Conservation (phyloP, 2,329 filamentous ascomycete genomes). For the Diplocarpon mali region DNA sequence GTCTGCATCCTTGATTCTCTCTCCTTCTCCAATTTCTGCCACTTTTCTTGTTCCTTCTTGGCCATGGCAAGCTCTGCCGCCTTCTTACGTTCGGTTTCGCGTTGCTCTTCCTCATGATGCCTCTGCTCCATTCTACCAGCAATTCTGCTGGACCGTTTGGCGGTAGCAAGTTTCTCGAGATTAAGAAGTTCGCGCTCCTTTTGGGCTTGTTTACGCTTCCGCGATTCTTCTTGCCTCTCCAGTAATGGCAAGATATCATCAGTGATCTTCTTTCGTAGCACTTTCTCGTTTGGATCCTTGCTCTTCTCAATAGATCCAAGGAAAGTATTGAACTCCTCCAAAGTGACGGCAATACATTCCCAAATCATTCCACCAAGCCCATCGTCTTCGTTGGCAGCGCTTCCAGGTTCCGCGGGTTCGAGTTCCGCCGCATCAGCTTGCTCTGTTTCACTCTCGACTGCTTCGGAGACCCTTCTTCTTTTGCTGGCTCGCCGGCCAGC, state of each 20-base stretch:
- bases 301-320: constrained; percentile 62
- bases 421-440: constrained; percentile 28
- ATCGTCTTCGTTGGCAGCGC: constrained; percentile 39
- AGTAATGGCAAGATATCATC: constrained; percentile 76
- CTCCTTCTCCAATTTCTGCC: constrained; percentile 52
- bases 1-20: constrained; percentile 72
- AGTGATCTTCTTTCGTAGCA: constrained; percentile 58
- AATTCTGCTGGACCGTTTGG: constrained; percentile 86
- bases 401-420: constrained; percentile 30
- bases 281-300: constrained; percentile 75
- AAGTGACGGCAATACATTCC: constrained; percentile 80
- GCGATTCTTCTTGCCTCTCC: constrained; percentile 64
- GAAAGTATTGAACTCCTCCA: constrained; percentile 66
- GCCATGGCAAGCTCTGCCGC: constrained; percentile 53
- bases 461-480: constrained; percentile 49
- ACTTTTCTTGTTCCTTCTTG: constrained; percentile 54
- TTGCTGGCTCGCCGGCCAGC: constrained; percentile 59
- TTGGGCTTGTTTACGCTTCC: constrained; percentile 56
- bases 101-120: constrained; percentile 58
- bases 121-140: constrained; percentile 73
- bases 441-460: constrained; percentile 30
- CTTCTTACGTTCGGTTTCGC: constrained; percentile 58
- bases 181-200: constrained; percentile 71
- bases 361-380: constrained; percentile 69
- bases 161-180: constrained; percentile 78